Base-by-base conservation (phyloP, 176 grass and related monocot species). In the Puccinellia tenuiflora region DNA sequence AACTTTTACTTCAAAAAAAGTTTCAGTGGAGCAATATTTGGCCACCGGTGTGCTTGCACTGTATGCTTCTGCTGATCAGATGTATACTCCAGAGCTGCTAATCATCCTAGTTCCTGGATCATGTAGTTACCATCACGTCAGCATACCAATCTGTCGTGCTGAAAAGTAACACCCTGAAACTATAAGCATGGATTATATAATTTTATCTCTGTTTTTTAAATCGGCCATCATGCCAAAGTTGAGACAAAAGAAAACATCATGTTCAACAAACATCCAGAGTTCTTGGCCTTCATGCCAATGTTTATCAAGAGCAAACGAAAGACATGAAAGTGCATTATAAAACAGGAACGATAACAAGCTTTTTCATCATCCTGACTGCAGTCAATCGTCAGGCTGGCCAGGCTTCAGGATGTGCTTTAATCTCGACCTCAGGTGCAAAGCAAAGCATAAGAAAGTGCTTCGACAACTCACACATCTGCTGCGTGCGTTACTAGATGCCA, bases 51-150 rank as follows among this genome's bases (percentile, higher is more conserved):
- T 50, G 43, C 13, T 37, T 74, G 76, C 37, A 63, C 29, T 73
- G 21, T 42, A 48, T 59, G 16, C 33, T 73, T 61, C 22, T 77
- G 53, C n/a, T 78, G 14, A 60, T 39, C n/a, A 62, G 33, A 51
- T n/a, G 50, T 62, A 31, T 64, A 22, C 50, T 45, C 46, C 8
- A 56, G 24, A 87, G 35, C 37, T 68, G 25, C 7, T 35, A 24
- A 53, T 42, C 78, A 75, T 86, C 57, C 6, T 75, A 47, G 73
- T 67, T n/a, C 57, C 40, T 6, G 52, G 21, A 68, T 55, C 60
- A 46, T 35, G 17, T 55, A 43, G 61, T 77, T 10, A 16, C 13
- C 5, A 56, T 16, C 75, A 57, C 4, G 34, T 77, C 7, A 86
- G 24, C 7, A 45, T 38, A 34, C n/a, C 66, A 69, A 42, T 20